These are phyloP conservation scores for Tricholomella constricta DNA, from an alignment of 768 basidiomycete species.

Conservation along the genomic window DNA sequence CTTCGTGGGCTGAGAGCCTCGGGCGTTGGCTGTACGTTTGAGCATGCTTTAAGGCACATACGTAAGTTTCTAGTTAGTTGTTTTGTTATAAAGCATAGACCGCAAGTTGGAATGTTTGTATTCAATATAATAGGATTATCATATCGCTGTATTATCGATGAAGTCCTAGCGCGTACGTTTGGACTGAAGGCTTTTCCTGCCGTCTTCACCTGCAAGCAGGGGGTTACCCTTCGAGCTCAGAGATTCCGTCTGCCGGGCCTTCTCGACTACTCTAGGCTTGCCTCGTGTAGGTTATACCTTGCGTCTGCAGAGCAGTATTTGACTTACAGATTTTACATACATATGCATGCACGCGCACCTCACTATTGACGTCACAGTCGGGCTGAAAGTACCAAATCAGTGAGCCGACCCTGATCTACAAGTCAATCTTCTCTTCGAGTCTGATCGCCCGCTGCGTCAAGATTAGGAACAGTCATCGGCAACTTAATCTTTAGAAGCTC, in stretches of 20 bases:
- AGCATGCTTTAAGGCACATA: constrained; percentile 10
- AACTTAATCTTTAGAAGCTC: constrained; percentile 15
- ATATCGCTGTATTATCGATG: not conserved
- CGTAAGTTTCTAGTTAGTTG: constrained; percentile 4
- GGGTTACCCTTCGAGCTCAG: no score
- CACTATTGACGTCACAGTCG: constrained; percentile 19
- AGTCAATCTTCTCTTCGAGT: constrained; percentile 17
- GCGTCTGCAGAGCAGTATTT: not conserved
- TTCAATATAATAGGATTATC: constrained; percentile 3
- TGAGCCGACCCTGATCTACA: constrained; percentile 24
- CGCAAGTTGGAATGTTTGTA: constrained; percentile 1
- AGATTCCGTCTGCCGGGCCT: not conserved
- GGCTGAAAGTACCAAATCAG: constrained; percentile 10
- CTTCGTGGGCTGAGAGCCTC: constrained; percentile 53
- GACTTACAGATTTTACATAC: constrained; percentile 2
- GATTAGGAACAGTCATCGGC: constrained; percentile 17
- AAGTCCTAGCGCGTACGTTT: no score
- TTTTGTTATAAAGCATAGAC: not conserved
- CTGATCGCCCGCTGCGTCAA: constrained; percentile 17
- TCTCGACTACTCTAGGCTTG: not conserved
- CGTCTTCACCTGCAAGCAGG: no score
- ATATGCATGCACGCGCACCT: not conserved
- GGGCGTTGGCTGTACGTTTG: constrained; percentile 67
- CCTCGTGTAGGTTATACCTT: constrained; percentile 3
- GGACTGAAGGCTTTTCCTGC: no score